Evolutionary conservation across 2,329 filamentous ascomycete species (phyloP), one percentile per base, ranked within the genome.

Genomic region (Dryadomyces sulphureus): DNA sequence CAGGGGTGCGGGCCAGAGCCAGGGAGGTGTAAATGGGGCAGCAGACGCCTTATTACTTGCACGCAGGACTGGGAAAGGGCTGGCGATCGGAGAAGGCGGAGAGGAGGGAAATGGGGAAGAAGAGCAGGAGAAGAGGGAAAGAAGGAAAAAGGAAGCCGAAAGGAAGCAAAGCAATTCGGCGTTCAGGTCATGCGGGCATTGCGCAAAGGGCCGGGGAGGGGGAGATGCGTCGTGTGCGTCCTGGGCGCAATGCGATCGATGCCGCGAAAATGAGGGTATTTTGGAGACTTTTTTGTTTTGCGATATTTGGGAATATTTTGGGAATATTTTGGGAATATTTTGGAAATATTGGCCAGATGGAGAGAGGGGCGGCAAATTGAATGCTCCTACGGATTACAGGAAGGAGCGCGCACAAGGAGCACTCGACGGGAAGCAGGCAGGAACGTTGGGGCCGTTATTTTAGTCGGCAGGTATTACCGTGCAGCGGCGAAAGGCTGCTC

Each of bases 1-100:
- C 41, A 43, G 41, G 41, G 41, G 41, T 34, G 39, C 41, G 16
- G 19, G 20, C n/a, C 40, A 42, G 41, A 43, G 41, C 27, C 21
- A 21, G 27, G 27, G 41, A 21, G 41, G 19, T 25, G 32, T 20
- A 38, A 16, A 40, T 40, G 20, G 12, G 11, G 38, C n/a, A 38
- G 36, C n/a, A n/a, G n/a, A n/a, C n/a, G n/a, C 7, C 7, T 30
- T 14, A 30, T 7, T 7, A 30, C 27, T 7, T 30, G 27, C 7
- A 14, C 27, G n/a, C n/a, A n/a, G n/a, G n/a, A n/a, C n/a, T n/a
- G n/a, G n/a, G n/a, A n/a, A n/a, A n/a, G n/a, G n/a, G n/a, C n/a
- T n/a, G n/a, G n/a, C n/a, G n/a, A n/a, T n/a, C n/a, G 35, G 17
- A 20, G 35, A 38, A 38, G 35, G 21, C 19, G 7, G 21, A 16